Base-by-base conservation (phyloP, 139 green algal species). In the Chlamydomonas schloesseri region DNA sequence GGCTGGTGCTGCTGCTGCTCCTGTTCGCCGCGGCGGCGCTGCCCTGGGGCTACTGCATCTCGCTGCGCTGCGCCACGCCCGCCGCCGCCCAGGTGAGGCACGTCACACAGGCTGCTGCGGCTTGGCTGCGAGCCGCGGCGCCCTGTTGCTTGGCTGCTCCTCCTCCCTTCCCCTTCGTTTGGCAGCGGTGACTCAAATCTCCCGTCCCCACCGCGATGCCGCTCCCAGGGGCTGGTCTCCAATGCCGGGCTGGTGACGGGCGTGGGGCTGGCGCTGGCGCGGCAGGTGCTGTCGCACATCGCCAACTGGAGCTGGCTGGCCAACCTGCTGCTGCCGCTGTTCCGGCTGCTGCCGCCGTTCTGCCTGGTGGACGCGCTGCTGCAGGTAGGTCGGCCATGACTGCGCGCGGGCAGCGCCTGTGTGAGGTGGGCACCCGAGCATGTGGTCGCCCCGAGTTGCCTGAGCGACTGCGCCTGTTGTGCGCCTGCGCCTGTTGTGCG, bases 1-100 rank as follows among this genome's bases (percentile, higher is more conserved):
- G 46, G 9, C 42, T 75, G 46, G 18, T 55, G 78, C 14, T 29
- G 47, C 42, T 84, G 65, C 78, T 84, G 46, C 3, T 75, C 28
- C 29, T 47, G 5, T 67, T 18, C 24, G 78, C 46, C 14, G 65
- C 65, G 29, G 78, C 78, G 20, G 57, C 47, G 29, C 64, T 75
- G 29, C 78, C 78, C n/a, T 84, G 64, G 65, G 78, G 64, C n/a
- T 84, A 84, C 67, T 84, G 78, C 62, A 67, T 84, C 23, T 47
- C 62, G 33, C n/a, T 53, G 18, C 28, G 78, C 13, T 68, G n/a
- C 23, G n/a, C 42, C n/a, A 65, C 15, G 14, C 65, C 78, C 28
- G 65, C 78, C 14, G 68, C 78, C 46, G 78, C 78, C n/a, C 78
- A 84, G 78, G 78, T 84, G 46, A 20, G n/a, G n/a, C 15, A 58